A percentile compares a stretch with the other conserved stretches of the same genome.
phyloP scores from a whole-genome alignment of 2,329 filamentous ascomycete species.

The Arthrocladium fulminans region DNA sequence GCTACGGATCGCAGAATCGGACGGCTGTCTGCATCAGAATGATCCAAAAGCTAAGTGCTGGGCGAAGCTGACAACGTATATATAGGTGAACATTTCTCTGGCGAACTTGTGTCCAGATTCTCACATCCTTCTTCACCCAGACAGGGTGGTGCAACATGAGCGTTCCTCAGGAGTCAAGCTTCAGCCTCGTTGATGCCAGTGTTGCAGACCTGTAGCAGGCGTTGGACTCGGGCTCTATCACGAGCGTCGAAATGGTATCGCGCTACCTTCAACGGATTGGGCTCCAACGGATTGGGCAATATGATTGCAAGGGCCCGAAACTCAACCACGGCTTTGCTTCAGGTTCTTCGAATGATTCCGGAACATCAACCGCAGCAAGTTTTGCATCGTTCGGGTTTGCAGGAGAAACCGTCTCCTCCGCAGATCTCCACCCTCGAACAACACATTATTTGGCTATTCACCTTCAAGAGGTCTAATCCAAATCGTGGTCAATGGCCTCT shows the following conservation, averaged over 20 bases:
- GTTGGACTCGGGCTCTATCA: constrained; percentile 32
- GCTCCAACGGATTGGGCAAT: constrained; percentile 39
- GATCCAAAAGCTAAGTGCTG: too few relatives aligned
- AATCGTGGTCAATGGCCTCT: constrained; percentile 48
- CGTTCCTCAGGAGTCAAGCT: too few relatives aligned
- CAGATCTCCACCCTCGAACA: constrained; percentile 49
- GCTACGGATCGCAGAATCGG: too few relatives aligned
- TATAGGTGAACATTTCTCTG: too few relatives aligned
- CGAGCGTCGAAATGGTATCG: constrained; percentile 39
- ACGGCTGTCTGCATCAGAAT: too few relatives aligned
- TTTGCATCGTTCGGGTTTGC: constrained; percentile 48
- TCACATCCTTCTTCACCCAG: too few relatives aligned
- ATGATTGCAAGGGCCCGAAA: constrained; percentile 34
- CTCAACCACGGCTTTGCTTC: constrained; percentile 48
- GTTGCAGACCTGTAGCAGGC: constrained; percentile 39
- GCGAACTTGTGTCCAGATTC: too few relatives aligned
- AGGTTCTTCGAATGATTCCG: constrained; percentile 51
- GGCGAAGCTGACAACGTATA: too few relatives aligned
- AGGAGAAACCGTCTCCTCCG: constrained; percentile 49
- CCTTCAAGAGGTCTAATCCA: constrained; percentile 45
- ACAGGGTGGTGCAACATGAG: too few relatives aligned
- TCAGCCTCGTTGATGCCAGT: constrained; percentile 40
- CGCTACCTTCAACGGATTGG: constrained; percentile 42
- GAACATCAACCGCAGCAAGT: constrained; percentile 41
- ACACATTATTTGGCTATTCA: constrained; percentile 48